Percentiles rank a stretch among this genome's conserved stretches.
These are phyloP conservation scores for Neoascochyta sp. DNA, from an alignment of 2,329 filamentous ascomycete species.

Conservation along the genomic window DNA sequence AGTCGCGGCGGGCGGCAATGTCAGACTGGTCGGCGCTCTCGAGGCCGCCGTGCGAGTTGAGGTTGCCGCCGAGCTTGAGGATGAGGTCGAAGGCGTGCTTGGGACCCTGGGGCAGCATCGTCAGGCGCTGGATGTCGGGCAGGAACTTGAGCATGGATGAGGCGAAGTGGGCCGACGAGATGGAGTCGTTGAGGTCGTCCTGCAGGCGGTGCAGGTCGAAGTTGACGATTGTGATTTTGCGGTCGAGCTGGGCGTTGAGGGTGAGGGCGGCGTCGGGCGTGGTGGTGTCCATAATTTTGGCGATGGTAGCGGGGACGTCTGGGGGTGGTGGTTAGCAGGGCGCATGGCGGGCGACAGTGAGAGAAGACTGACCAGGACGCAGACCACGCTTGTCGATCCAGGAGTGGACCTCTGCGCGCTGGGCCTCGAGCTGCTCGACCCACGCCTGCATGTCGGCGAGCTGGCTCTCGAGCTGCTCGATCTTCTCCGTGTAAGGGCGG, in stretches of 20 bases:
- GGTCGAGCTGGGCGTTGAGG: slow-evolving; percentile 55
- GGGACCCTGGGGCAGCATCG: slow-evolving; percentile 47
- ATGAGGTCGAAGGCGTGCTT: slow-evolving; percentile 53
- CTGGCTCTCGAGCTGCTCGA: slow-evolving; percentile 51
- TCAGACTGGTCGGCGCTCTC: slow-evolving; percentile 49
- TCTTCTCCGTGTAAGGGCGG: slow-evolving; percentile 51
- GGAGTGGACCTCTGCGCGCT: slow-evolving; percentile 50
- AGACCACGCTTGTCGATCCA: slow-evolving; percentile 56
- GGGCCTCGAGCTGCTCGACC: slow-evolving; percentile 50
- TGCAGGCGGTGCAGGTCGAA: slow-evolving; percentile 55
- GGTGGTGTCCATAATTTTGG: slow-evolving; percentile 51
- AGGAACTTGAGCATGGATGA: slow-evolving; percentile 55
- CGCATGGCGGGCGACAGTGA: neutral
- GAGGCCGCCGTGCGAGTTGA: slow-evolving; percentile 53
- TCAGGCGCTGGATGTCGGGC: slow-evolving; percentile 51
- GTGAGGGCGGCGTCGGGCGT: slow-evolving; percentile 49
- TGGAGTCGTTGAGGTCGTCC: slow-evolving; percentile 54
- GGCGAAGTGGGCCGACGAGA: slow-evolving; percentile 51
- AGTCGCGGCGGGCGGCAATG: slow-evolving; percentile 47
- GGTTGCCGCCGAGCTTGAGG: slow-evolving; percentile 54
- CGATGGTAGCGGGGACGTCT: slow-evolving; percentile 53
- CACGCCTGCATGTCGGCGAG: slow-evolving; percentile 49
- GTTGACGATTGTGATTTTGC: slow-evolving; percentile 57
- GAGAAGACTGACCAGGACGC: slow-evolving; percentile 45
- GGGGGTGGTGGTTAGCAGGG: slow-evolving; percentile 11